These are phyloP conservation scores for Saxophila tyrrhenica DNA, from an alignment of 495 filamentous ascomycete genomes.

Conservation along the genomic window DNA sequence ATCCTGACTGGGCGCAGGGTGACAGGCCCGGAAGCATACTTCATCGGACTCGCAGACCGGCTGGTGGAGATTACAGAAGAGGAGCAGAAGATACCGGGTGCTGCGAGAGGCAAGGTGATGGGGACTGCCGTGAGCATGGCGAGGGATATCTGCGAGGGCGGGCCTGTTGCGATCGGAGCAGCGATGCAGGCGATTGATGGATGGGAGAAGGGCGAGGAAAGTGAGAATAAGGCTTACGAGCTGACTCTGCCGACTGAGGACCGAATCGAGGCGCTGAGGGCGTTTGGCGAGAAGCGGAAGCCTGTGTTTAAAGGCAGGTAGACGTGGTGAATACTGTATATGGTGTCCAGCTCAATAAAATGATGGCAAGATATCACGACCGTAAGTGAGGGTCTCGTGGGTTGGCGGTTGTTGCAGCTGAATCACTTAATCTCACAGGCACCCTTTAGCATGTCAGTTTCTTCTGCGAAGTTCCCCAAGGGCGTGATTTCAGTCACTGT, in stretches of 20 bases:
- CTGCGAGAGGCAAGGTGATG: slow-evolving; percentile 53
- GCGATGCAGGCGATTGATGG: slow-evolving; percentile 58
- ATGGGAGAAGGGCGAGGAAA: slow-evolving; percentile 47
- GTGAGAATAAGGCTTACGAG: slow-evolving; percentile 70
- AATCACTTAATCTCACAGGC: too few relatives aligned
- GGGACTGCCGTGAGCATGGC: slow-evolving; percentile 68
- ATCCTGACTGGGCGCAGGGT: slow-evolving; percentile 78
- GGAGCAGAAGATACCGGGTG: slow-evolving; percentile 32
- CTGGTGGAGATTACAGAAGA: slow-evolving; percentile 54
- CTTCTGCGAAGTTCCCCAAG: too few relatives aligned
- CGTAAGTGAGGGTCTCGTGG: too few relatives aligned
- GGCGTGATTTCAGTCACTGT: too few relatives aligned
- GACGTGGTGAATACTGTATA: slow-evolving; percentile 1
- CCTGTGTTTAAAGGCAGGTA: slow-evolving; percentile 61
- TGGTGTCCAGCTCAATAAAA: neutral
- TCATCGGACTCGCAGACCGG: slow-evolving; percentile 72
- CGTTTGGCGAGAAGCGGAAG: slow-evolving; percentile 85
- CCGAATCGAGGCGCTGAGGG: slow-evolving; percentile 70
- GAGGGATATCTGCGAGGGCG: slow-evolving; percentile 73
- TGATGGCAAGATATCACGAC: too few relatives aligned
- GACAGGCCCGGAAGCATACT: slow-evolving; percentile 65
- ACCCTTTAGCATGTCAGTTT: too few relatives aligned
- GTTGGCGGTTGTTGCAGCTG: too few relatives aligned
- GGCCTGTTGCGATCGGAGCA: slow-evolving; percentile 63
- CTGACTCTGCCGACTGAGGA: slow-evolving; percentile 72